A percentile compares a stretch with the other conserved stretches of the same genome.
These are phyloP conservation scores for Ormosia semicastrata DNA, from an alignment of 306 rosid species.

Conservation along the genomic window DNA sequence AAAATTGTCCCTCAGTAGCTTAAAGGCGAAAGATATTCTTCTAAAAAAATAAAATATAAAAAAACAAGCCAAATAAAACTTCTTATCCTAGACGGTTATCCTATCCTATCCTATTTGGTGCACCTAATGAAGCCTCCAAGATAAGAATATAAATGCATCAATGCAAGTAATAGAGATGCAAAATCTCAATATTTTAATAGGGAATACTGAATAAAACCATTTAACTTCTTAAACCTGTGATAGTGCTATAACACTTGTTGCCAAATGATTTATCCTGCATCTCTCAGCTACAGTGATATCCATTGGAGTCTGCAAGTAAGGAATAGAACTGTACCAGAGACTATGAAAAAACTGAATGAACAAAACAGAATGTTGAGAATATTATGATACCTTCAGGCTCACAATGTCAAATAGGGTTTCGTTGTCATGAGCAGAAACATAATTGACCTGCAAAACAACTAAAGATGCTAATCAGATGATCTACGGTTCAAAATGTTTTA, in stretches of 20 bases:
- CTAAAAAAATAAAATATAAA: neutral
- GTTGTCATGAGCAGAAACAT: slow-evolving; percentile 94
- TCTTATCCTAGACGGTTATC: neutral
- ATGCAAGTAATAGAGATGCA: neutral
- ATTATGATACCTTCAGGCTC: slow-evolving; percentile 71
- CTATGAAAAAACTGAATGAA: neutral
- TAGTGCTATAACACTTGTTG: slow-evolving; percentile 78
- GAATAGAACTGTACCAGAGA: slow-evolving; percentile 25
- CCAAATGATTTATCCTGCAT: slow-evolving; percentile 93
- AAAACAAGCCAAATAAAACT: neutral
- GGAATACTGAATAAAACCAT: slow-evolving; percentile 8
- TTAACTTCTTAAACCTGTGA: slow-evolving; percentile 64
- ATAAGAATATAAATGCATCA: neutral
- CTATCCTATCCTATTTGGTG: neutral
- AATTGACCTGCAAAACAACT: slow-evolving; percentile 70
- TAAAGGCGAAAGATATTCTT: neutral
- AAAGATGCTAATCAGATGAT: slow-evolving; percentile 22
- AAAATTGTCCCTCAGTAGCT: neutral
- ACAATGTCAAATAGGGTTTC: slow-evolving; percentile 89
- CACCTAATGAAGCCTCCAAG: neutral
- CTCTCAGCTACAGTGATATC: slow-evolving; percentile 65
- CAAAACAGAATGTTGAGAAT: slow-evolving; percentile 18
- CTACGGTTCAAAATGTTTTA: neutral
- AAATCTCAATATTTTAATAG: slow-evolving; percentile 4
- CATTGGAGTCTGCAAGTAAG: slow-evolving; percentile 59